phyloP scores from a whole-genome alignment of 2,329 filamentous ascomycete genomes.

The Zymoseptoria passerinii region DNA sequence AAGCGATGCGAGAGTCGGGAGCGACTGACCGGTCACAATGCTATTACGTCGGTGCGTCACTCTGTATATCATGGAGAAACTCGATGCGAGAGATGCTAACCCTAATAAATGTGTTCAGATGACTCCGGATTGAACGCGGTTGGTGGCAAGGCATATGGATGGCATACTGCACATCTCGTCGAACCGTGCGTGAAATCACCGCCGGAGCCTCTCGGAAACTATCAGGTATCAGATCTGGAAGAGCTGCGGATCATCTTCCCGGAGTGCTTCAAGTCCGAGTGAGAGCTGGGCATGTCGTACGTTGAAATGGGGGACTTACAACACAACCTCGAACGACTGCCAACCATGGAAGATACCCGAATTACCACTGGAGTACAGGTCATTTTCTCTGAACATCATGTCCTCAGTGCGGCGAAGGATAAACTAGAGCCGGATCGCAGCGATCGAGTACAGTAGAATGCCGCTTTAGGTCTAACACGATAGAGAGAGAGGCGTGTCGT shows the following conservation, averaged over 20 bases:
- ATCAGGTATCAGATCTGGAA: constrained; percentile 66
- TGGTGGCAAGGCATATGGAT: constrained; percentile 69
- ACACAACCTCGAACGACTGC: not conserved
- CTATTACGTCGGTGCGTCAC: constrained; percentile 76
- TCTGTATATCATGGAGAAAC: constrained; percentile 10
- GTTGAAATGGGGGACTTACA: not conserved
- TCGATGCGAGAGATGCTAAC: not conserved
- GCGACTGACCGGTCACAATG: constrained; percentile 61
- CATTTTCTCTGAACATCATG: not conserved
- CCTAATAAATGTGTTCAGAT: constrained; percentile 45
- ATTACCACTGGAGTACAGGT: not conserved
- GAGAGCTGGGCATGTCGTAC: constrained; percentile 1
- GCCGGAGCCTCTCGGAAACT: constrained; percentile 52
- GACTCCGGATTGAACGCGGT: constrained; percentile 79
- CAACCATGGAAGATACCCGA: not conserved
- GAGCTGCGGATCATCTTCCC: constrained; percentile 72
- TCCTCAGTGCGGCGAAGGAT: not conserved
- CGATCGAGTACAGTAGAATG: not conserved
- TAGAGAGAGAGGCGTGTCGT: not conserved
- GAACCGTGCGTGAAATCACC: constrained; percentile 63
- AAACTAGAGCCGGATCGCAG: not conserved
- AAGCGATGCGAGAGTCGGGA: constrained; percentile 79
- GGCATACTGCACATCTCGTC: constrained; percentile 78
- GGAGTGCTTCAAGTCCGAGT: constrained; percentile 64
- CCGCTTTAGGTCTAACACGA: not conserved